Evolutionary conservation across 1,284 basidiomycete genomes (phyloP), one percentile per base, ranked within the genome.

Genomic region (Microbotryum violaceum): DNA sequence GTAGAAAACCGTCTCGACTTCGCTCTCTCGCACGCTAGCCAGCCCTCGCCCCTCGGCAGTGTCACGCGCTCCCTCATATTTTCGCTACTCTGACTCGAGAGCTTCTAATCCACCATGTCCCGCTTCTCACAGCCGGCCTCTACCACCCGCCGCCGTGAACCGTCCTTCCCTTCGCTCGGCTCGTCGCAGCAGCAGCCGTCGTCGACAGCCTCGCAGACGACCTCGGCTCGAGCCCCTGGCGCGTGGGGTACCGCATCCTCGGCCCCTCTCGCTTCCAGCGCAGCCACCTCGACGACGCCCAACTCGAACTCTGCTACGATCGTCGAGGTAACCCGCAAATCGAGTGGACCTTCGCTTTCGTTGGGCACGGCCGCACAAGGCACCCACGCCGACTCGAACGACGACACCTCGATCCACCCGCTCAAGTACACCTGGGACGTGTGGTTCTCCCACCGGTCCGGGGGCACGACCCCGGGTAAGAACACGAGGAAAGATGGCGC

Each of bases 381-480:
- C 46, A 31, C 53, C 53, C 10, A 48, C 50, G n/a, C 25, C 46
- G 25, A 37, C 53, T 6, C 37, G 14, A 53, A 9, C 25, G 49
- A 27, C 6, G 27, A 8, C 54, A 51, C 31, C 21, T n/a, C 33
- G 29, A 57, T 68, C 20, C 67, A 69, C 53, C 65, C 67, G 47
- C 60, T 69, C 57, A 69, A 67, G 53, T 61, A 65, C 55, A 65
- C 57, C 10, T 69, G 67, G 67, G 67, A 69, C 50, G 65, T 69
- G 1, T 63, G 58, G 59, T 67, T 69, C 57, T 59, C 58, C 12
- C 65, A 69, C 25, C 48, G 63, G 23, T 57, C 54, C 10, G 65
- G 54, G 1, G 56, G 50, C 1, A 59, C 46, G 31, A 64, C 61
- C 47, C 46, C 48, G 18, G 55, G 42, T 21, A 69, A 67, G 62